Evolutionary conservation across 1,139 yeast species (phyloP).

Genomic region (Casaregolazyma lundiana): DNA sequence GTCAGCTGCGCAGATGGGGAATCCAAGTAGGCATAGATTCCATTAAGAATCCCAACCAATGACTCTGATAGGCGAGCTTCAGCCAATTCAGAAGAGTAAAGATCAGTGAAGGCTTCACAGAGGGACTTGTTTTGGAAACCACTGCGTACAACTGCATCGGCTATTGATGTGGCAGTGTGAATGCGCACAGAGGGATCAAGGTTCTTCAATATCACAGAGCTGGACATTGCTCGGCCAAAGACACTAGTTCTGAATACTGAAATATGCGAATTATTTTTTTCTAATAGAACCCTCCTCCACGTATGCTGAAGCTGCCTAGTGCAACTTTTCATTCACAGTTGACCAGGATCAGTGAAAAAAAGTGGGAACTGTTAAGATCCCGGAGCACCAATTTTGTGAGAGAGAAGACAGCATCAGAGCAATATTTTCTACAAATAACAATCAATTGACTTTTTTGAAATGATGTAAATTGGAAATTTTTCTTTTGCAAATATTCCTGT

Average conservation of each 20-base stretch:
- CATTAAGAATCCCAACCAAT: not conserved
- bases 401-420: too few species aligned
- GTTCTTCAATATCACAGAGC: conserved; percentile 8
- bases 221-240: conserved; percentile 4
- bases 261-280: not conserved
- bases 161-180: conserved; percentile 9
- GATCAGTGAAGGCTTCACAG: conserved; percentile 8
- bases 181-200: conserved; percentile 4
- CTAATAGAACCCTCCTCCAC: not conserved
- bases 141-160: conserved; percentile 7
- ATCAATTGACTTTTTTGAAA: too few species aligned
- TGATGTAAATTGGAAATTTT: too few species aligned
- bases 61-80: not conserved
- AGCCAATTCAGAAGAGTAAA: conserved; percentile 5
- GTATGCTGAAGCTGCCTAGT: not conserved
- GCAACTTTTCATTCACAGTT: conserved; percentile 1
- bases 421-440: too few species aligned
- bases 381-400: too few species aligned
- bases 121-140: conserved; percentile 7
- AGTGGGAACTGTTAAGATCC: not conserved
- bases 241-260: not conserved
- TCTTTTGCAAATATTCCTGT: too few species aligned
- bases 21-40: not conserved
- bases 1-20: not conserved
- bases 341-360: not conserved